Base-by-base conservation (phyloP, 2,329 filamentous ascomycete genomes). In the Trichophaea hybrida region DNA sequence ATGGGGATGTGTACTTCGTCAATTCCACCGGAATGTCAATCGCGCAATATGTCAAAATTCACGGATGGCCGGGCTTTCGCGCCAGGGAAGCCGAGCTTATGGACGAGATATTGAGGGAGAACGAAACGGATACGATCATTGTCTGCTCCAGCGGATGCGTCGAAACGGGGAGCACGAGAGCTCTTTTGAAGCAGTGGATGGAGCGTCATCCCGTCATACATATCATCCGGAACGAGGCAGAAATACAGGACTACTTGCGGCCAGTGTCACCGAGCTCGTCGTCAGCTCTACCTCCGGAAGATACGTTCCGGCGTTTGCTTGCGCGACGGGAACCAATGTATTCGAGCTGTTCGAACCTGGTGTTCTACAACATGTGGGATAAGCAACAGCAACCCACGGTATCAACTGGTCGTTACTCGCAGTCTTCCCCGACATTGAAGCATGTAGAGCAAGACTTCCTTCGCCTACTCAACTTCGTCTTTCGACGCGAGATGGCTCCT, bases 321-420 rank as follows among this genome's bases (percentile, higher is more conserved):
- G 59, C 52, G 1, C 17, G 52, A 17, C 17, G 59, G 24, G 59
- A 61, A n/a, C 59, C 59, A 1, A 77, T 85, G 13, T 81, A 86
- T 65, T 76, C 83, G 53, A 76, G 76, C 1, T 86, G 82, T 68
- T 83, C 83, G 8, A 88, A 86, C 65, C 79, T 85, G 63, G 85
- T 89, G 68, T 90, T 88, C 70, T 88, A 82, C 74, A 88, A 88
- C 66, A 74, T 86, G 13, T 83, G 83, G 1, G 84, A 87, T 68
- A 74, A 72, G 15, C 69, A 50, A 33, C 57, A 50, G 24, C 69
- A 4, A 68, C 72, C 48, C 69, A 70, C 31, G 37, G 40, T 66
- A 65, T 68, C 65, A 32, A 68, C 33, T 57, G 70, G 49, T 56
- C 70, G 73, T 56, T 72, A 73, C 0, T 74, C 76, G 0, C 78